phyloP scores from a whole-genome alignment of 768 basidiomycete genomes.

The Boletus speciosus region DNA sequence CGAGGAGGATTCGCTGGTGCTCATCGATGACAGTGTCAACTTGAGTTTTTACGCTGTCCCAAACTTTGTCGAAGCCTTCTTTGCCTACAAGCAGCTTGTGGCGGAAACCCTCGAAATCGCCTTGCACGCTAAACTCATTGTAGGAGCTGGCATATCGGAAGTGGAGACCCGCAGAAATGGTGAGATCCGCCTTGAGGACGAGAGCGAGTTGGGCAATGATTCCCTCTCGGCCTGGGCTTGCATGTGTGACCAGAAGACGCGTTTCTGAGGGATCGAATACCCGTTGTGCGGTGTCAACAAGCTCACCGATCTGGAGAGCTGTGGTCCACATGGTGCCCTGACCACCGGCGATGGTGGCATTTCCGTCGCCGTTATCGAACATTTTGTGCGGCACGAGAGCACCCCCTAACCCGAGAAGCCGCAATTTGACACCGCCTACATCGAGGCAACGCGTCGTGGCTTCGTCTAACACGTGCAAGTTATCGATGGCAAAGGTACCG shows the following conservation, averaged over 20 bases:
- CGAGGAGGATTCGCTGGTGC: constrained; percentile 79
- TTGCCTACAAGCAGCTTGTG: constrained; percentile 75
- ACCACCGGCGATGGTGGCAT: constrained; percentile 95
- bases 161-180: constrained; percentile 91
- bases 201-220: constrained; percentile 88
- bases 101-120: constrained; percentile 84
- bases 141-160: constrained; percentile 96
- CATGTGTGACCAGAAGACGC: constrained; percentile 88
- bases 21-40: constrained; percentile 92
- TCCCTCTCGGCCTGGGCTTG: constrained; percentile 89
- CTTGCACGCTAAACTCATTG: constrained; percentile 94
- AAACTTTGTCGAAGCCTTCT: constrained; percentile 86
- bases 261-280: constrained; percentile 93
- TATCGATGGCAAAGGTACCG: constrained; percentile 78
- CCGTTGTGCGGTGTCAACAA: constrained; percentile 94
- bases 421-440: constrained; percentile 88
- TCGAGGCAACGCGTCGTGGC: constrained; percentile 91
- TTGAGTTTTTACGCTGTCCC: constrained; percentile 89
- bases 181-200: constrained; percentile 90
- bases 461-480: constrained; percentile 91
- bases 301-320: constrained; percentile 94
- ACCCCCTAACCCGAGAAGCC: constrained; percentile 94
- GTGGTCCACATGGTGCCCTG: constrained; percentile 99
- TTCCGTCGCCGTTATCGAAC: constrained; percentile 92
- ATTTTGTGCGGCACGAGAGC: constrained; percentile 93